These are phyloP conservation scores for Candida multigemmis DNA, from an alignment of 805 yeast genomes.

Conservation along the genomic window DNA sequence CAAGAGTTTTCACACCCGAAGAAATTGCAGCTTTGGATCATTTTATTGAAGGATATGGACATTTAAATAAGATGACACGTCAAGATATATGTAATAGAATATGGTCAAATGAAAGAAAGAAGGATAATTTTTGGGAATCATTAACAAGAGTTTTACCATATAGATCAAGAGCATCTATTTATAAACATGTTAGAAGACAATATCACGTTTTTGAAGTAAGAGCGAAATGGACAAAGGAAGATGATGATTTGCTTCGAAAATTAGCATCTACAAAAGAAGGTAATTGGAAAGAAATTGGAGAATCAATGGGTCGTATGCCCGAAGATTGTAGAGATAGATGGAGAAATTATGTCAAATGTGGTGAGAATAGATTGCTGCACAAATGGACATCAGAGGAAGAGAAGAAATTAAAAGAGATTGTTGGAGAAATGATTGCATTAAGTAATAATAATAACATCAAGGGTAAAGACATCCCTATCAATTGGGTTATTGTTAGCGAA, in stretches of 20 bases:
- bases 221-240: slow-evolving; percentile 85
- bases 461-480: slow-evolving; percentile 38
- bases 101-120: slow-evolving; percentile 78
- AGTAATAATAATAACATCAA: slow-evolving; percentile 6
- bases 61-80: slow-evolving; percentile 50
- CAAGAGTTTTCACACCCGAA: slow-evolving; percentile 44
- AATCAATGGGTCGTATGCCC: slow-evolving; percentile 82
- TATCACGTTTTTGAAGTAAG: slow-evolving; percentile 83
- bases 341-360: slow-evolving; percentile 94
- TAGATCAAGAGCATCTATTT: slow-evolving; percentile 81
- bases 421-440: slow-evolving; percentile 10
- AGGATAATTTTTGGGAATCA: slow-evolving; percentile 86
- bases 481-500: slow-evolving; percentile 91
- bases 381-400: slow-evolving; percentile 81
- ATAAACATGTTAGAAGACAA: slow-evolving; percentile 85
- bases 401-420: slow-evolving; percentile 33
- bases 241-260: slow-evolving; percentile 58
- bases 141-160: slow-evolving; percentile 73
- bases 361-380: slow-evolving; percentile 61
- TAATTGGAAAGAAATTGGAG: slow-evolving; percentile 85
- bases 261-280: slow-evolving; percentile 63
- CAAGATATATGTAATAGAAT: slow-evolving; percentile 72
- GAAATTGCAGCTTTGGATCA: slow-evolving; percentile 67
- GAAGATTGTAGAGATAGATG: slow-evolving; percentile 96
- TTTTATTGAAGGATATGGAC: slow-evolving; percentile 63